Evolutionary conservation across 2,329 filamentous ascomycete genomes (phyloP).

Genomic region (Penicillium sp.): DNA sequence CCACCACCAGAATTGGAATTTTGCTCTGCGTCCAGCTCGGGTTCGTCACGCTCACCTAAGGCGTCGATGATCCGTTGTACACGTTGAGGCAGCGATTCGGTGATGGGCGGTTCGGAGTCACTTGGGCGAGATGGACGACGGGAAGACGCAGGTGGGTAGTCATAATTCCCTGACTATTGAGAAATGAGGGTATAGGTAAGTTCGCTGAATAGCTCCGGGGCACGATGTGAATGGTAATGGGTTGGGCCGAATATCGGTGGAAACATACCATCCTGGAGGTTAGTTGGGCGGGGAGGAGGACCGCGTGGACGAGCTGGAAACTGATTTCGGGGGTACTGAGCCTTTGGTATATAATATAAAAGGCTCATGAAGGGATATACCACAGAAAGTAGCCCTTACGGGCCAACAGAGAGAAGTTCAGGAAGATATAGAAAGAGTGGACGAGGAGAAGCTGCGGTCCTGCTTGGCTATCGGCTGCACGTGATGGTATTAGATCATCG

Average conservation of each 20-base stretch:
- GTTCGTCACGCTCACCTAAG: constrained; percentile 18
- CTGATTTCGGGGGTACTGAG: background rate
- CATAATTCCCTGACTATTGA: constrained; percentile 48
- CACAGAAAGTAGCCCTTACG: background rate
- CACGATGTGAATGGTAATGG: constrained; percentile 3
- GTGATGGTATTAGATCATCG: constrained; percentile 33
- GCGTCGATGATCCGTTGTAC: constrained; percentile 29
- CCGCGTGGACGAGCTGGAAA: background rate
- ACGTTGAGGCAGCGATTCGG: background rate
- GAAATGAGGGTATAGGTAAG: too few relatives aligned
- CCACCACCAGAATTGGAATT: background rate
- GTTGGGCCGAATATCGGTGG: constrained; percentile 10
- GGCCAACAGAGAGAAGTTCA: background rate
- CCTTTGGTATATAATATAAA: too few relatives aligned
- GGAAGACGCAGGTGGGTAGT: constrained; percentile 44
- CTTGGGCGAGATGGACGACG: constrained; percentile 29
- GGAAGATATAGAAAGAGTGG: background rate
- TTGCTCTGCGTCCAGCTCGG: background rate
- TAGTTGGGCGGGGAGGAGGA: constrained; percentile 2
- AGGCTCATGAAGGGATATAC: too few relatives aligned
- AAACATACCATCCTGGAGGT: constrained; percentile 29
- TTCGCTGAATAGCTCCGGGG: too few relatives aligned
- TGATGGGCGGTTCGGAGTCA: constrained; percentile 8
- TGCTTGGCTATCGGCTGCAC: constrained; percentile 13
- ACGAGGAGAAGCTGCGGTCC: background rate